Evolutionary conservation across 2,329 filamentous ascomycete genomes (phyloP).

Genomic region (Sclerotinia sclerotiorum): DNA sequence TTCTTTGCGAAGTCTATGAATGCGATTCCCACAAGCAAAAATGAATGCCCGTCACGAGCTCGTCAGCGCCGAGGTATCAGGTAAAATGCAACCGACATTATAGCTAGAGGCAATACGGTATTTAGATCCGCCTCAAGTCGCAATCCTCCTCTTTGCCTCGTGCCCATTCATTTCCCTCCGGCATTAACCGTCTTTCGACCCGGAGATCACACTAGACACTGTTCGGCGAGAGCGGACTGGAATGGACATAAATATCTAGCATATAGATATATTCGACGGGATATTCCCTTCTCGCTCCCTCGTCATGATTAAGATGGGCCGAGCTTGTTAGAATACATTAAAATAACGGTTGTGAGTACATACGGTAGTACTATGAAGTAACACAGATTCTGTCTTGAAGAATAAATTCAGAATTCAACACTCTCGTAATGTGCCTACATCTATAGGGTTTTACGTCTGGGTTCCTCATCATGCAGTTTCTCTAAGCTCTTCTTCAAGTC

Average conservation of each 20-base stretch:
- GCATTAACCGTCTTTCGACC: neutral
- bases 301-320: neutral
- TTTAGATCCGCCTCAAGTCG: conserved; percentile 1
- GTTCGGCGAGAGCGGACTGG: neutral
- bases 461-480: neutral
- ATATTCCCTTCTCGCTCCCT: neutral
- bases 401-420: neutral
- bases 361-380: neutral
- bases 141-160: neutral
- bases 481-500: neutral
- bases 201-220: neutral
- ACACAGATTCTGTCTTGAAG: neutral
- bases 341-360: neutral
- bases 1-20: neutral
- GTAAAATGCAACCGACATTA: conserved; percentile 1
- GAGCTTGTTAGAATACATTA: neutral
- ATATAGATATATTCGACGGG: neutral
- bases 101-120: neutral
- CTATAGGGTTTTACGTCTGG: neutral
- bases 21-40: neutral
- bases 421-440: neutral
- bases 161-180: neutral
- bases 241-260: neutral
- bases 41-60: no score
- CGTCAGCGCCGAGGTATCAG: neutral